A percentile compares a stretch with the other conserved stretches of the same genome.
phyloP scores from a whole-genome alignment of 2,329 filamentous ascomycete species.

The Epichloe baconii region DNA sequence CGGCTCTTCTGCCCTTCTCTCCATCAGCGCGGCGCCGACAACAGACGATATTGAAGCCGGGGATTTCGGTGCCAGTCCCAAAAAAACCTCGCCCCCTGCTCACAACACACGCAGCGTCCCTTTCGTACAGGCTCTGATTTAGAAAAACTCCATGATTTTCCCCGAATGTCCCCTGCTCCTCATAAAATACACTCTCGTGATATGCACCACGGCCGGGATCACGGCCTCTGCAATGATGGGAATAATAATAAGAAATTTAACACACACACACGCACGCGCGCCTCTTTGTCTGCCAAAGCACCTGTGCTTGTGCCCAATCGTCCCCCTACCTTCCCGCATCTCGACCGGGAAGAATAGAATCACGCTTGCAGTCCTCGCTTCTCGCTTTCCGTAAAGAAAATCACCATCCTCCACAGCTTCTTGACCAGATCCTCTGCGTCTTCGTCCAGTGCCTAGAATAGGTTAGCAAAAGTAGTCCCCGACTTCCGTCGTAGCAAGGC shows the following conservation, averaged over 20 bases:
- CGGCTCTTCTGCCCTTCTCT: background rate
- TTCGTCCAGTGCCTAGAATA: slow-evolving; percentile 66
- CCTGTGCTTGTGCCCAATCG: too few relatives aligned
- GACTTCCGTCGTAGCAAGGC: too few relatives aligned
- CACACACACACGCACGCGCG: background rate
- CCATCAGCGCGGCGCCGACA: background rate
- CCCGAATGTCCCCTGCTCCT: background rate
- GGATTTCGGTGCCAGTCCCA: too few relatives aligned
- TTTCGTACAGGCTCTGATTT: background rate
- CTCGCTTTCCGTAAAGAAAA: slow-evolving; percentile 93
- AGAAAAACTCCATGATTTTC: background rate
- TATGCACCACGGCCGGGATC: background rate
- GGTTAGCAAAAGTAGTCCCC: slow-evolving; percentile 14
- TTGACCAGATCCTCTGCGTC: slow-evolving; percentile 88
- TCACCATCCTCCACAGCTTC: slow-evolving; percentile 97
- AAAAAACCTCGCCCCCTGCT: background rate
- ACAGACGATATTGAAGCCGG: background rate
- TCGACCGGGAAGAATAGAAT: background rate
- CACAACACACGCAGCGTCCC: background rate
- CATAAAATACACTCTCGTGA: background rate
- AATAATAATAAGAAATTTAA: background rate
- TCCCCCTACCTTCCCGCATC: background rate
- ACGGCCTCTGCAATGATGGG: background rate
- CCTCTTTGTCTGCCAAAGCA: background rate
- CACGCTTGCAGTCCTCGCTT: slow-evolving; percentile 63